Evolutionary conservation across 2,329 filamentous ascomycete genomes (phyloP), one percentile per base, ranked within the genome.

Genomic region (Stachybotrys elegans): DNA sequence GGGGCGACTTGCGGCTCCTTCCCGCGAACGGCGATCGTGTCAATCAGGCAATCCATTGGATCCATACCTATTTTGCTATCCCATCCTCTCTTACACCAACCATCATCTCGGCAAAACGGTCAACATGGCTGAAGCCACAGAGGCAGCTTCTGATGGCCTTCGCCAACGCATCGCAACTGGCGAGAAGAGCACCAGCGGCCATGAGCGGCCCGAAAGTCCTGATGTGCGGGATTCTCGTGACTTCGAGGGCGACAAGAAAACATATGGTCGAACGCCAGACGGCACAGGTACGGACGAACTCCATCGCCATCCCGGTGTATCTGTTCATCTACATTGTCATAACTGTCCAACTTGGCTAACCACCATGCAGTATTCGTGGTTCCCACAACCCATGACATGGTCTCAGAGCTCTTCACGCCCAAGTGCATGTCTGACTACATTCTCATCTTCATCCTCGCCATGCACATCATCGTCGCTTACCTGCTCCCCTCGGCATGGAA

Each of bases 321-420:
- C n/a, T n/a, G n/a, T n/a, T n/a, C n/a, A n/a, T n/a, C n/a, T n/a
- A n/a, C n/a, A n/a, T n/a, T n/a, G n/a, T 55, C 46, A 42, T 47
- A 54, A 57, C 49, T 58, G 48, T 48, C 38, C 55, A 48, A 55
- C 46, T 48, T 56, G 49, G 35, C 34, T 55, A 48, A 54, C 32
- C 32, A 16, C 12, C 11, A 21, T 52, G 39, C 59, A 97, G 93
- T 95, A 57, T 98, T 98, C 63, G 86, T 89, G 46, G 93, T 98
- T 43, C 93, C 93, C 39, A 84, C 89, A 50, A 98, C 93, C 45
- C 90, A 96, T 74, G 93, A 98, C 70, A 97, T 98, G 93, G 92
- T 98, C 56, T 95, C 92, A 42, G 93, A 97, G 70, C 79, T 98
- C 44, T 81, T 98, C 56, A 93, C 94, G 57, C 93, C 93, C 42